A percentile compares a stretch with the other conserved stretches of the same genome.
Evolutionary conservation across 352 stramenopile species (phyloP).

Genomic region (Blastocystis hominis): DNA sequence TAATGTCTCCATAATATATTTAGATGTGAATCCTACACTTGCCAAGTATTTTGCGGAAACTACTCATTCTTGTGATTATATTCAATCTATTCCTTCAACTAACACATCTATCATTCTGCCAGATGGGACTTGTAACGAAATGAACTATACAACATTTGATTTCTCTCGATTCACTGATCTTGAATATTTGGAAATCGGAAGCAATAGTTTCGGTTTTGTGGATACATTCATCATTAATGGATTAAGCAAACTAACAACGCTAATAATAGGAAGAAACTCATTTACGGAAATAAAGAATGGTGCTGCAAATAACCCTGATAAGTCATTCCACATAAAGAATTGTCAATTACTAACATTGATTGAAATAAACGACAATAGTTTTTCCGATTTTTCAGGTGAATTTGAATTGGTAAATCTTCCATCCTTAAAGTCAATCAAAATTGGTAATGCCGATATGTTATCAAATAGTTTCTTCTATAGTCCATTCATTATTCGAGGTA

Average conservation of each 20-base stretch:
- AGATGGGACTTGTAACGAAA: too few relatives aligned
- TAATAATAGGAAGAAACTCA: neutral
- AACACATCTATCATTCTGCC: neutral
- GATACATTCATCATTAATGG: neutral
- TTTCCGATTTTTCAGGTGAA: neutral
- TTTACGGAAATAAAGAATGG: neutral
- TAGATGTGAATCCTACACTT: neutral
- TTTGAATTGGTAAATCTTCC: neutral
- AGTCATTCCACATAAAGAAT: neutral
- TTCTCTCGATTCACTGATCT: too few relatives aligned
- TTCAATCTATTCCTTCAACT: neutral
- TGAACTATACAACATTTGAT: too few relatives aligned
- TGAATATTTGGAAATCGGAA: too few relatives aligned
- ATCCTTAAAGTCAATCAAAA: neutral
- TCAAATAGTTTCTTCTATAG: neutral
- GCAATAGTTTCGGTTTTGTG: too few relatives aligned
- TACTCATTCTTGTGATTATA: neutral
- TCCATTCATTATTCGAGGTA: too few relatives aligned
- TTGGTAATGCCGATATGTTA: neutral
- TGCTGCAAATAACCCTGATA: neutral
- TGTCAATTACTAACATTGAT: neutral
- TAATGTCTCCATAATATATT: neutral
- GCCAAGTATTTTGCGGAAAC: neutral
- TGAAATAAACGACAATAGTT: neutral
- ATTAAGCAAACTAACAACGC: neutral